Evolutionary conservation across 495 filamentous ascomycete species (phyloP).

Genomic region (Cercophora scortea): DNA sequence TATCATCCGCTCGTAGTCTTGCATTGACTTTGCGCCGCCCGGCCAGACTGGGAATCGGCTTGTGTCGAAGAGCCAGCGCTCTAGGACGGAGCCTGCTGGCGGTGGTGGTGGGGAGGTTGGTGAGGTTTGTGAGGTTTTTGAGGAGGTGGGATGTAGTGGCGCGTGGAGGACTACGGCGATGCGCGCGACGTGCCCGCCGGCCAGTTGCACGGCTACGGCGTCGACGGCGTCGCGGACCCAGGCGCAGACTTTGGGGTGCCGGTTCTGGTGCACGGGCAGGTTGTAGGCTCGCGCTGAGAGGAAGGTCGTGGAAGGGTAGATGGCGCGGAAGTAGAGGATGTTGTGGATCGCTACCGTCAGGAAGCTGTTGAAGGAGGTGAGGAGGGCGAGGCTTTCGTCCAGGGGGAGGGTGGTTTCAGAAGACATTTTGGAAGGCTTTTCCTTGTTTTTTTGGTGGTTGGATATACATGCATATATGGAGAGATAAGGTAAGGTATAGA

Average conservation of each 20-base stretch:
- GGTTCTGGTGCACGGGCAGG: constrained; percentile 77
- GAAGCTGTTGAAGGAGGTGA: constrained; percentile 62
- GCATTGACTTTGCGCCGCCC: constrained; percentile 23
- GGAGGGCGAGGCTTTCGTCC: constrained; percentile 34
- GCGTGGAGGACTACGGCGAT: constrained; percentile 73
- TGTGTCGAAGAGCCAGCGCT: constrained; percentile 84
- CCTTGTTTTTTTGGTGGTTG: background rate
- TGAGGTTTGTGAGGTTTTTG: background rate
- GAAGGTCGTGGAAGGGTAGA: constrained; percentile 80
- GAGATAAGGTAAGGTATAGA: too few species aligned
- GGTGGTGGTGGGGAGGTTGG: background rate
- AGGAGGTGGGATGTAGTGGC: constrained; percentile 14
- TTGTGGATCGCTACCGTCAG: constrained; percentile 87
- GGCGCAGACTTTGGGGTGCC: constrained; percentile 83
- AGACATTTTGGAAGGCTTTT: background rate
- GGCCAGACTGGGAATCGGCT: constrained; percentile 62
- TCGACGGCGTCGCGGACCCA: constrained; percentile 83
- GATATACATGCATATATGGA: background rate
- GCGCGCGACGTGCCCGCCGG: constrained; percentile 48
- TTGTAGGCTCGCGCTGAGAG: constrained; percentile 79
- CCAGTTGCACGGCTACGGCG: constrained; percentile 65
- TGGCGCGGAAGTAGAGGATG: constrained; percentile 75
- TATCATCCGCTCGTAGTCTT: constrained; percentile 24
- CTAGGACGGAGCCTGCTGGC: constrained; percentile 43
- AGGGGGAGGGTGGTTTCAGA: constrained; percentile 3